Evolutionary conservation across 2,329 filamentous ascomycete genomes (phyloP).

Genomic region (Aspergillus japonicus): DNA sequence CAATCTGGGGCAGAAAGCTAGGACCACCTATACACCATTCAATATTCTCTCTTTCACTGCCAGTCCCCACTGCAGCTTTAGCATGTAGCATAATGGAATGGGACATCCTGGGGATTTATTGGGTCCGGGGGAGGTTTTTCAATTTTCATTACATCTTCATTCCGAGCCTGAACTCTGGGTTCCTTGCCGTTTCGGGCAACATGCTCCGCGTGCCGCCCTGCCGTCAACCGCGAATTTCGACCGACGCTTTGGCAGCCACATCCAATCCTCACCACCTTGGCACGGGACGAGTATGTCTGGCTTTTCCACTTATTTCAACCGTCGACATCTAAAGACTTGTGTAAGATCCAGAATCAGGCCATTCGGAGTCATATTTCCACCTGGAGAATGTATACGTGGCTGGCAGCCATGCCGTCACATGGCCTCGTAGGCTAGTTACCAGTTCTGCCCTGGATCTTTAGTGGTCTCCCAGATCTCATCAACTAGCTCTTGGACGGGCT

Average conservation of each 20-base stretch:
- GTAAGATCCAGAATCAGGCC: background rate
- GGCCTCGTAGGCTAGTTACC: too few relatives aligned
- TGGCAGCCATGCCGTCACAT: background rate
- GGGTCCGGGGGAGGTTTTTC: background rate
- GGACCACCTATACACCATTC: background rate
- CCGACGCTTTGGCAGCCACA: background rate
- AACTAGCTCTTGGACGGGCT: too few relatives aligned
- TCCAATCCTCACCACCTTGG: background rate
- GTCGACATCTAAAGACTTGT: background rate
- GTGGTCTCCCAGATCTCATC: too few relatives aligned
- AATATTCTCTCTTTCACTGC: background rate
- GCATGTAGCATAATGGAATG: background rate
- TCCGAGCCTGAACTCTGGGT: background rate
- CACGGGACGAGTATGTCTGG: background rate
- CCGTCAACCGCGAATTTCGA: background rate
- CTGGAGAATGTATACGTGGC: background rate
- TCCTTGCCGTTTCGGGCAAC: constrained; percentile 1
- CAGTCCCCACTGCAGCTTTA: background rate
- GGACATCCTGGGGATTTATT: background rate
- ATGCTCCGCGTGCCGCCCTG: constrained; percentile 1
- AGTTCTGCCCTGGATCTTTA: too few relatives aligned
- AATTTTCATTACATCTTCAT: background rate
- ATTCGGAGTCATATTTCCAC: background rate
- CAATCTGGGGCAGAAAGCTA: background rate
- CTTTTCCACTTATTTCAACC: background rate